These are phyloP conservation scores for Lyophyllum decastes DNA, from an alignment of 768 basidiomycete species.

Conservation along the genomic window DNA sequence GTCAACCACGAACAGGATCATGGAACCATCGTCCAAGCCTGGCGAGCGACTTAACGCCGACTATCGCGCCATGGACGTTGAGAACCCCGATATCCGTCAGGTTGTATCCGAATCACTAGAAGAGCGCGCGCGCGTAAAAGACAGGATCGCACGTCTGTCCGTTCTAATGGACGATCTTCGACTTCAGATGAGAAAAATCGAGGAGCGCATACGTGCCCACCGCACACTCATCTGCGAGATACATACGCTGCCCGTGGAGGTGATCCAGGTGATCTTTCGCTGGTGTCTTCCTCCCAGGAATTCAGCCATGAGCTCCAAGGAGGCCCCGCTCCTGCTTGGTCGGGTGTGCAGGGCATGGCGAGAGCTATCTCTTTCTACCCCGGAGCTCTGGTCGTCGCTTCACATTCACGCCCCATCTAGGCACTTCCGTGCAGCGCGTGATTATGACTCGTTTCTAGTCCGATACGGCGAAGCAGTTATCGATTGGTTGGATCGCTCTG, in stretches of 20 bases:
- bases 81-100: background rate
- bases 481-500: background rate
- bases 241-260: background rate
- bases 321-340: constrained; percentile 27
- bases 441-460: background rate
- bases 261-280: constrained; percentile 1
- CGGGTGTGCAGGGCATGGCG: constrained; percentile 31
- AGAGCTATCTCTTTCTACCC: constrained; percentile 22
- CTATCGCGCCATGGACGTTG: background rate
- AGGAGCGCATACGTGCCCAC: background rate
- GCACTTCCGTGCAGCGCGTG: background rate
- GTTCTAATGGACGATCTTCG: background rate
- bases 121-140: background rate
- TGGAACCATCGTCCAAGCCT: no score
- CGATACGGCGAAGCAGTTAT: background rate
- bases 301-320: constrained; percentile 15
- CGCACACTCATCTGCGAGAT: constrained; percentile 3
- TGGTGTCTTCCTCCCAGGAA: constrained; percentile 14
- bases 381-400: constrained; percentile 24
- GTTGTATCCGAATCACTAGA: background rate
- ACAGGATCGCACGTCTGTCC: background rate
- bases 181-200: background rate
- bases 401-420: constrained; percentile 5
- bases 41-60: background rate
- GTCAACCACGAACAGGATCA: no score